Evolutionary conservation across 345 rosid genomes (phyloP).

Genomic region (Aquilaria sinensis): DNA sequence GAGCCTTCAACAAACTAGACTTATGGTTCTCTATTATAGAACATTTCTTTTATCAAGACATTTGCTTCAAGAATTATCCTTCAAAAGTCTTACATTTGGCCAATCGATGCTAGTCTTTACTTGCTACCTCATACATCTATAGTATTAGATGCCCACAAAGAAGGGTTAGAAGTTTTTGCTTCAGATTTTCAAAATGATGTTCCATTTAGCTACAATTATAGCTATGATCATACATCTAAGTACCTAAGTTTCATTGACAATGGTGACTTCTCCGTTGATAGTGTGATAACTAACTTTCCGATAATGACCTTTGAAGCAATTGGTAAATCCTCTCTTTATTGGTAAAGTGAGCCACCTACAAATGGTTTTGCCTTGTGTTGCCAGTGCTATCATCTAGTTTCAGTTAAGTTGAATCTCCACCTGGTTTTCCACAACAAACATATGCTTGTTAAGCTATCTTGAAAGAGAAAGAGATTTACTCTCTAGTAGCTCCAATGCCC

Average conservation of each 20-base stretch:
- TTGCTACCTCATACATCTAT: slow-evolving; percentile 43
- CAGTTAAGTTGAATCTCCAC: no score
- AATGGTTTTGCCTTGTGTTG: slow-evolving; percentile 1
- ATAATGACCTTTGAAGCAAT: slow-evolving; percentile 64
- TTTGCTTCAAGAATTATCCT: slow-evolving; percentile 92
- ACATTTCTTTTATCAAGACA: slow-evolving; percentile 70
- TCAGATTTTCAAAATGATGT: slow-evolving; percentile 70
- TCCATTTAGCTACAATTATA: slow-evolving; percentile 67
- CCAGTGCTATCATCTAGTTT: background rate
- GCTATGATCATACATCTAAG: slow-evolving; percentile 79
- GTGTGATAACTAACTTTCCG: slow-evolving; percentile 84
- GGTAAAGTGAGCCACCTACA: background rate
- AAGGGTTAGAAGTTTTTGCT: slow-evolving; percentile 75
- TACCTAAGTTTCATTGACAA: slow-evolving; percentile 59
- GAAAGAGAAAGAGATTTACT: no score
- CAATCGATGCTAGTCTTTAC: slow-evolving; percentile 38
- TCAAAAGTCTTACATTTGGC: slow-evolving; percentile 82
- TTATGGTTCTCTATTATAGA: slow-evolving; percentile 46
- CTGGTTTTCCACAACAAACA: no score
- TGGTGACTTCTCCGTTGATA: slow-evolving; percentile 84
- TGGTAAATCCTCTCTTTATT: slow-evolving; percentile 33
- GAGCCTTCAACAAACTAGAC: slow-evolving; percentile 83
- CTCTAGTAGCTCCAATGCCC: no score
- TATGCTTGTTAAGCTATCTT: no score
- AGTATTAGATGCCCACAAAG: slow-evolving; percentile 83